A percentile compares a stretch with the other conserved stretches of the same genome.
phyloP scores from a whole-genome alignment of 805 yeast species.

The Dipodascus albidus region DNA sequence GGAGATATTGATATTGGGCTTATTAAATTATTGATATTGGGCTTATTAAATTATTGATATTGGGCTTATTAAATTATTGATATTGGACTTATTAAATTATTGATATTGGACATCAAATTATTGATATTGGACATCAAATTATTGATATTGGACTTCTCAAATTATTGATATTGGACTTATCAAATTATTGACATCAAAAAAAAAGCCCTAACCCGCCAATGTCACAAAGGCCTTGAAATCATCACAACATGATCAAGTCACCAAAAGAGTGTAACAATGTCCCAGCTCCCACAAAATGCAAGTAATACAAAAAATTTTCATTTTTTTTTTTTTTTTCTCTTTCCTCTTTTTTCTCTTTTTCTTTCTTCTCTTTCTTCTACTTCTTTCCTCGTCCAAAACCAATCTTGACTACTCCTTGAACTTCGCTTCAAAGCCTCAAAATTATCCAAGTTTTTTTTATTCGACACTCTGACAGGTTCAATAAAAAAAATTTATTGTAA shows the following conservation, averaged over 20 bases:
- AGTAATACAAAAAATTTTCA: background rate
- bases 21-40: background rate
- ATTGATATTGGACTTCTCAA: background rate
- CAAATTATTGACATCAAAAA: background rate
- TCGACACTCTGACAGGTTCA: background rate
- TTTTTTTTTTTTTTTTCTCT: background rate
- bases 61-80: background rate
- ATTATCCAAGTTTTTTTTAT: background rate
- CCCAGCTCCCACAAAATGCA: background rate
- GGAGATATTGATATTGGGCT: background rate
- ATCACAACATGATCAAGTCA: background rate
- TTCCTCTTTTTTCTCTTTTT: background rate
- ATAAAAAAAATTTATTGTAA: background rate
- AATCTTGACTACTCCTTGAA: constrained; percentile 1
- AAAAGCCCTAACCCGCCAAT: background rate
- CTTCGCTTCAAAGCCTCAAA: background rate
- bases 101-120: background rate
- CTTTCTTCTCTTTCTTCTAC: background rate
- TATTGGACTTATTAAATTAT: too few relatives aligned
- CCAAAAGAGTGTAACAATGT: background rate
- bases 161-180: background rate
- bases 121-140: background rate
- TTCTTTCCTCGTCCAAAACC: background rate
- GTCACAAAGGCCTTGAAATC: background rate
- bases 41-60: background rate